Evolutionary conservation across 148 eudicot genomes (phyloP).

Genomic region (Amaranthus cruentus): DNA sequence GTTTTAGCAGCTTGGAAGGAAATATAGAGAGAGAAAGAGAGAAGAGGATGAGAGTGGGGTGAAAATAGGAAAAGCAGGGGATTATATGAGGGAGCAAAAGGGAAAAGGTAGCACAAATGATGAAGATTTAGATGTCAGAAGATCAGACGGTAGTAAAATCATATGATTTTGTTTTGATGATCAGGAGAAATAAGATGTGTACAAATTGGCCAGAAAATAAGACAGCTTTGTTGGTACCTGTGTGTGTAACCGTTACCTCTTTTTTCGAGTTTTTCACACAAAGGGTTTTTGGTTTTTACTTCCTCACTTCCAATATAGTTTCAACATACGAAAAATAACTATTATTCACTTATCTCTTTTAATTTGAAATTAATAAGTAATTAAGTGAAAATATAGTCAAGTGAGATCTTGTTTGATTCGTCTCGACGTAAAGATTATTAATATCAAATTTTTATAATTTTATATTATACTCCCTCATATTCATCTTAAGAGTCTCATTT

Average conservation of each 20-base stretch:
- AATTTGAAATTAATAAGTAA: too few species aligned
- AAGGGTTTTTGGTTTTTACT: neutral
- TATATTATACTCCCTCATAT: too few species aligned
- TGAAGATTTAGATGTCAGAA: conserved; percentile 23
- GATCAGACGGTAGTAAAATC: conserved; percentile 23
- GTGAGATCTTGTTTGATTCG: too few species aligned
- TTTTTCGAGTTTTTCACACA: conserved; percentile 8
- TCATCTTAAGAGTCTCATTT: too few species aligned
- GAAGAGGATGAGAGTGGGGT: neutral
- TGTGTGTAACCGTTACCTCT: conserved; percentile 17
- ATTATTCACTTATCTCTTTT: too few species aligned
- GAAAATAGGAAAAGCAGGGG: neutral
- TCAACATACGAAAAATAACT: too few species aligned
- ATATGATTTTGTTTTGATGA: neutral
- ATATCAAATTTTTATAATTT: too few species aligned
- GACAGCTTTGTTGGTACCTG: neutral
- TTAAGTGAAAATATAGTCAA: too few species aligned
- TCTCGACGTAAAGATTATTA: too few species aligned
- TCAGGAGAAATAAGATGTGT: neutral
- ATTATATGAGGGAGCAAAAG: conserved; percentile 7
- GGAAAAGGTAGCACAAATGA: neutral
- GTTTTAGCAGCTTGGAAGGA: neutral
- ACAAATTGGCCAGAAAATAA: neutral
- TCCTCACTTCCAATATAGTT: too few species aligned
- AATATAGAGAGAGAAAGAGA: conserved; percentile 5